Base-by-base conservation (phyloP, 164 flowering plant genomes). In the Echeveria elegans region DNA sequence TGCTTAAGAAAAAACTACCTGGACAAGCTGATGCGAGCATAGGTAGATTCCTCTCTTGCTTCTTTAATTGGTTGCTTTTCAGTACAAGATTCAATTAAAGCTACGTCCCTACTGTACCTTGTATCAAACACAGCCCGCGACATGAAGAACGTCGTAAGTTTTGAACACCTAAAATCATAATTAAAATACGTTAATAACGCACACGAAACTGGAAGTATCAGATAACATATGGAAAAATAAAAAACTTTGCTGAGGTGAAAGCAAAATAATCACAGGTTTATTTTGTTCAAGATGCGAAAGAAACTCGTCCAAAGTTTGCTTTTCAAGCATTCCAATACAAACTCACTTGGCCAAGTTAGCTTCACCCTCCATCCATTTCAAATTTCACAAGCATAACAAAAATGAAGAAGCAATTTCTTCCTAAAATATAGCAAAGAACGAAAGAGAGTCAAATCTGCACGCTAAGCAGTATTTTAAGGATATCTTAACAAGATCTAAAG, bases 271-370 rank as follows among this genome's bases (percentile, higher is more conserved):
- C 34, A 95, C 93, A 71, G 82, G 73, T 68, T 81, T 82, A 32
- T 91, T 92, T 67, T 77, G 77, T 34, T 78, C 73, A 32, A 92
- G 75, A 70, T 76, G 86, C n/a, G 88, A 78, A 56, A 95, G 85
- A 72, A 95, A 95, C 74, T 90, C 97, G 62, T 88, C 96, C 80
- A 84, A 75, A 67, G 92, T 92, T 76, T 92, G 97, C 80, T 92
- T 89, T 86, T 94, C 93, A 72, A 92, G 96, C 97, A 92, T 87
- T 48, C n/a, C n/a, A n/a, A n/a, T n/a, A n/a, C n/a, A n/a, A n/a
- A 92, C 88, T 0, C 92, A 87, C 82, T 95, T 97, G 47, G 96
- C 97, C 36, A 97, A 89, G 99, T 92, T 41, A 92, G n/a, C n/a
- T 82, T 76, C 99, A 92, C 37, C 99, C 97, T 82, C 99, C 89